phyloP scores from a whole-genome alignment of 108 stramenopile species.

The Cyclotella choctawhatcheeana region DNA sequence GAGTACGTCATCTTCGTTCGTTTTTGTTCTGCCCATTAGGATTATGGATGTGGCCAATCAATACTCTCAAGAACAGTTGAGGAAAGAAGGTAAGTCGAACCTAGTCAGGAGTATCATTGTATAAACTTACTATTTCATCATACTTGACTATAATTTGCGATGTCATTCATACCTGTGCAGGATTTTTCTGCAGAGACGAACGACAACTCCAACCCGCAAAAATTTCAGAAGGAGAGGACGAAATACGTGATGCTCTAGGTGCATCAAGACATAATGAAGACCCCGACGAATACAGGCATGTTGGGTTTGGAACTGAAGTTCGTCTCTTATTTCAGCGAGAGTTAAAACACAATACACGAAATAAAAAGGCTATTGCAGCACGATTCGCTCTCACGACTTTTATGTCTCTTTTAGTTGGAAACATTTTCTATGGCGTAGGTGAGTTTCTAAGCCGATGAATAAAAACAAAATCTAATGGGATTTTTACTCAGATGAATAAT shows the following conservation, averaged over 20 bases:
- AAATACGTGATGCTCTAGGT: conserved; percentile 51
- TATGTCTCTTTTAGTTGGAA: conserved; percentile 65
- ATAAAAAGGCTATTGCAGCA: conserved; percentile 61
- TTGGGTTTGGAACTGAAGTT: conserved; percentile 54
- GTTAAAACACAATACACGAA: conserved; percentile 53
- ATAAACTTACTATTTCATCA: not conserved
- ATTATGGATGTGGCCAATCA: conserved; percentile 77
- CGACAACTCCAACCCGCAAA: not conserved
- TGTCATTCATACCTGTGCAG: not conserved
- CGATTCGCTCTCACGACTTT: conserved; percentile 68
- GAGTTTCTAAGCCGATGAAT: no score
- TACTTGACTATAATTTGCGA: no score
- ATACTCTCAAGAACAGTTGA: conserved; percentile 37
- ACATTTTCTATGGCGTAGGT: conserved; percentile 76
- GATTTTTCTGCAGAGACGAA: conserved; percentile 11
- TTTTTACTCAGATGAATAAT: no score
- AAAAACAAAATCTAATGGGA: no score
- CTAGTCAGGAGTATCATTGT: not conserved
- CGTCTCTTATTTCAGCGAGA: conserved; percentile 66
- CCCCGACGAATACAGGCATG: conserved; percentile 44
- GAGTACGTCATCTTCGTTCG: no score
- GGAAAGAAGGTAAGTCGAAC: conserved; percentile 5
- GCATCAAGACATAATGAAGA: conserved; percentile 15
- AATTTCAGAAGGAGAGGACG: conserved; percentile 32
- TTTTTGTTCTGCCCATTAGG: no score